Evolutionary conservation across 2,329 filamentous ascomycete genomes (phyloP).

Genomic region (Bipolaris zeicola): DNA sequence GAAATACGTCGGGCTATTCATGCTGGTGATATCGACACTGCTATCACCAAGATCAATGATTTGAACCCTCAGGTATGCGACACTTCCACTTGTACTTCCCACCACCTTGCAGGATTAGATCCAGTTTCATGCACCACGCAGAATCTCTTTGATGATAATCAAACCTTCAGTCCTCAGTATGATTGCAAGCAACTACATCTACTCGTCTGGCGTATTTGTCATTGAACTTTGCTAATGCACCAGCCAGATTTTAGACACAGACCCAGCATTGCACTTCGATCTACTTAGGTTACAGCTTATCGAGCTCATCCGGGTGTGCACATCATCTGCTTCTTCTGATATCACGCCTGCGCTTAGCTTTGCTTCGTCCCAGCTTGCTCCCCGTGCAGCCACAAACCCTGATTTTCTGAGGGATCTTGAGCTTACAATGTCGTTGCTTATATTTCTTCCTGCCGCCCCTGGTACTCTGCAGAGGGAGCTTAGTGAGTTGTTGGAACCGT

Average conservation of each 20-base stretch:
- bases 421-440: slow-evolving; percentile 87
- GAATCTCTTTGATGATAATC: slow-evolving; percentile 90
- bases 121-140: slow-evolving; percentile 99
- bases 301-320: slow-evolving; percentile 84
- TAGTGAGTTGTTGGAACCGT: slow-evolving; percentile 76
- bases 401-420: slow-evolving; percentile 87
- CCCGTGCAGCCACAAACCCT: slow-evolving; percentile 79
- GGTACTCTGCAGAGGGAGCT: slow-evolving; percentile 78
- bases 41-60: slow-evolving; percentile 87
- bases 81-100: not conserved
- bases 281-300: slow-evolving; percentile 89
- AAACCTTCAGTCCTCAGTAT: slow-evolving; percentile 85
- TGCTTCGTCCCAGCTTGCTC: slow-evolving; percentile 84
- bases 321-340: slow-evolving; percentile 68
- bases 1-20: slow-evolving; percentile 86
- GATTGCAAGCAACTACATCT: slow-evolving; percentile 53
- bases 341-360: slow-evolving; percentile 83
- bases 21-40: slow-evolving; percentile 80
- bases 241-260: slow-evolving; percentile 79
- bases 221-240: slow-evolving; percentile 30
- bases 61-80: slow-evolving; percentile 83
- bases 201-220: slow-evolving; percentile 13
- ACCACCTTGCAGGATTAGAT: slow-evolving; percentile 82
- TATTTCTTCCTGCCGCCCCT: slow-evolving; percentile 69
- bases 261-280: slow-evolving; percentile 85